A percentile compares a stretch with the other conserved stretches of the same genome.
phyloP scores from a whole-genome alignment of 345 rosid species.

The Aegle marmelos region DNA sequence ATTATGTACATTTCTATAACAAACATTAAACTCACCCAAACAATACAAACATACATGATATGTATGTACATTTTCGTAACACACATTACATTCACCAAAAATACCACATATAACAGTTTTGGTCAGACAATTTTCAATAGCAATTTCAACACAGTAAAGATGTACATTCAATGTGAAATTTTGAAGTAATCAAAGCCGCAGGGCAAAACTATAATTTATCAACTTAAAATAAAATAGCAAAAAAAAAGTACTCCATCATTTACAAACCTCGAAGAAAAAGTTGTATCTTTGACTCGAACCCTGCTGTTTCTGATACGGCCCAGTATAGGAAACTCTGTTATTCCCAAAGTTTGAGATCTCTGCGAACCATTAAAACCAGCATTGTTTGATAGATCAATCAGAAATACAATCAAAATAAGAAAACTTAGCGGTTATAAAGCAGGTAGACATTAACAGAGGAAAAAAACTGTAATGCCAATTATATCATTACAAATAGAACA shows the following conservation, averaged over 20 bases:
- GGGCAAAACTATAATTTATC: not conserved
- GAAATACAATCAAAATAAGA: not conserved
- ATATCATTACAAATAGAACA: not conserved
- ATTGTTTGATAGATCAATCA: conserved; percentile 2
- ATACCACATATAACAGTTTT: not conserved
- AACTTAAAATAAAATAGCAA: not conserved
- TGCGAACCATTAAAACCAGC: conserved; percentile 26
- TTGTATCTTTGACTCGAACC: conserved; percentile 82
- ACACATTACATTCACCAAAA: not conserved
- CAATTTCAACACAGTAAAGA: not conserved
- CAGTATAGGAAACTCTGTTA: conserved; percentile 80
- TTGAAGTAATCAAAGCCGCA: not conserved
- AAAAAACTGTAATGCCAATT: not conserved
- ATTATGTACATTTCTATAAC: not conserved
- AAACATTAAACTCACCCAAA: not conserved
- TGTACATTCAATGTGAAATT: not conserved
- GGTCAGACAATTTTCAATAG: not conserved
- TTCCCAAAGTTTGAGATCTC: conserved; percentile 89
- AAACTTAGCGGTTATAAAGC: not conserved
- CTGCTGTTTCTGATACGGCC: conserved; percentile 89
- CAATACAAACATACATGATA: too few species aligned
- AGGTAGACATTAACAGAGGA: conserved; percentile 9
- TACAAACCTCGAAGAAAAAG: conserved; percentile 83
- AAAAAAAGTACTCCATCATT: not conserved
- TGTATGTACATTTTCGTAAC: too few species aligned